These are phyloP conservation scores for Colletotrichum zoysiae DNA, from an alignment of 2,329 filamentous ascomycete species.

Conservation along the genomic window DNA sequence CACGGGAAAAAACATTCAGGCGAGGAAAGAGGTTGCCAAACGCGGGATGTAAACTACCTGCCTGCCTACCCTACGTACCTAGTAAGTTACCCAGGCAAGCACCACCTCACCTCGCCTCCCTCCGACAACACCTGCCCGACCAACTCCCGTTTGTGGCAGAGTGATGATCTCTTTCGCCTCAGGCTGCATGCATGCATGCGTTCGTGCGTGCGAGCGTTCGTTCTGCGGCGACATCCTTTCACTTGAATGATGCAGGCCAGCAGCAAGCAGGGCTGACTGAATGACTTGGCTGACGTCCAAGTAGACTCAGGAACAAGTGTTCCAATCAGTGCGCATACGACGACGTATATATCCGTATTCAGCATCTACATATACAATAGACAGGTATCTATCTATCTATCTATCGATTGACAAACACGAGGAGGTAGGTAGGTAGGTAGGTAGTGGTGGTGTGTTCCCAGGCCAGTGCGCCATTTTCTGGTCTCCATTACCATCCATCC, in stretches of 20 bases:
- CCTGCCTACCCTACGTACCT: too few relatives aligned
- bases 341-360: neutral
- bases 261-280: neutral
- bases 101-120: too few relatives aligned
- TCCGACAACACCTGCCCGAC: neutral
- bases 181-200: neutral
- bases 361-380: neutral
- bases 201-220: too few relatives aligned
- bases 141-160: neutral
- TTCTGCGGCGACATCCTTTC: neutral
- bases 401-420: slow-evolving; percentile 24
- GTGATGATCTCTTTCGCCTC: neutral
- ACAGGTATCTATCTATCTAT: slow-evolving; percentile 7
- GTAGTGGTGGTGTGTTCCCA: neutral
- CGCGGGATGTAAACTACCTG: neutral
- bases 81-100: too few relatives aligned
- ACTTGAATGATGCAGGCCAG: neutral
- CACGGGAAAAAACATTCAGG: neutral
- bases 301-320: neutral
- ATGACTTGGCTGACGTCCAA: neutral
- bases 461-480: neutral
- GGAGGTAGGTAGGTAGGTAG: slow-evolving; percentile 16
- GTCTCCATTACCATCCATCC: neutral
- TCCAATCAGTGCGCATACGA: slow-evolving; percentile 10
- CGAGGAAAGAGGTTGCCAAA: neutral